Evolutionary conservation across 352 stramenopile species (phyloP), one percentile per base, ranked within the genome.

Genomic region (Phytophthora palmivora): DNA sequence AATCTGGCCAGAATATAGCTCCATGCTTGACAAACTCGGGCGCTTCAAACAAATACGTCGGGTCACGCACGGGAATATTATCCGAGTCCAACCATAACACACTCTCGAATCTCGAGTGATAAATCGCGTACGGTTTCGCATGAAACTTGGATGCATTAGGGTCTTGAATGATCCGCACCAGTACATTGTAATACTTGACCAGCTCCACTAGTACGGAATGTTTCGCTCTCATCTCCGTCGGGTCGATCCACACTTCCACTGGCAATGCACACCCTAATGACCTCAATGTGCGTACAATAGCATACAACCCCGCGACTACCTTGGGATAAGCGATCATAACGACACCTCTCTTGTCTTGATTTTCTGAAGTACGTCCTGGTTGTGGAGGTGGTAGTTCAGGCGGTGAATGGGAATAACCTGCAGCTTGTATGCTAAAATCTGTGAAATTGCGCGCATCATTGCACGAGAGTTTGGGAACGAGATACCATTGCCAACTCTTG

Each of bases 1-100:
- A 95, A 57, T 95, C 87, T 6, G 87, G 87, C 87, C 87, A 95
- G 66, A 95, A 95, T 7, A 95, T 73, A 12, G 87, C 84, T 38
- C 87, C 87, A 30, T 73, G 65, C 34, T 66, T 64, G 0, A 59
- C 24, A 62, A 93, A 95, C 66, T 91, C 83, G 2, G 74, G 67
- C 19, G 76, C 50, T 18, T 89, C 72, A 42, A 95, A 95, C 14
- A 95, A 58, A 65, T 92, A 95, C 56, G 83, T 95, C 44, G 87
- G 87, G 53, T 95, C 84, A 1, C 76, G 73, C 10, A 82, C 74
- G 0, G 87, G 84, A 14, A 94, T 79, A 45, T 95, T 95, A 49
- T 95, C 87, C 45, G 84, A 89, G 58, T 95, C 87, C 6, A 95
- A 66, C 63, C 89, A 91, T 18, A 95, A 53, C 50, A 95, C 78